Base-by-base conservation (phyloP, 352 stramenopile species). In the Phytophthora cryptogea region DNA sequence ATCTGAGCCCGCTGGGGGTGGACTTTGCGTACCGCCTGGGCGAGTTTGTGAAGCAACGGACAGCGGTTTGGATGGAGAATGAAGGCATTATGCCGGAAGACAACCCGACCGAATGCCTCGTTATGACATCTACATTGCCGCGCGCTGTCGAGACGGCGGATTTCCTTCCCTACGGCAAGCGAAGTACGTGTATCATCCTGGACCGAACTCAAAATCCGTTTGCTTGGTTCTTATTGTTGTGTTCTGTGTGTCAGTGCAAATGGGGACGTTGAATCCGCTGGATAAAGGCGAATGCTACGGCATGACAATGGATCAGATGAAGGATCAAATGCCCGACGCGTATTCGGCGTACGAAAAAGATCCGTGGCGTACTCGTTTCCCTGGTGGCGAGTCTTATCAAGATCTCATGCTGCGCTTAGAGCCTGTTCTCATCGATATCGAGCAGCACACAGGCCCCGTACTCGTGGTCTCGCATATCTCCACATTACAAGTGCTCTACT, bases 351-450 rank as follows among this genome's bases (percentile, higher is more conserved):
- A 88, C 66, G 59, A 79, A 51, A 68, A 78, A 16, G 82, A 94
- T 51, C 85, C 82, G 42, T 92, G 79, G 78, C 83, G 88, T 52
- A 91, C 85, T 41, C 82, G 85, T 11, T 94, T 94, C 52, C 89
- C 88, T 0, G 91, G 92, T 13, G 94, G 92, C 51, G 94, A 98
- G 74, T 97, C 89, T 7, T 98, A 98, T 69, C 83, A 93, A 41
- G 94, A 98, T 66, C 86, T 98, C 26, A 98, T 98, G 76, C 70
- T 96, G 59, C 87, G 94, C 14, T 69, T 98, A 20, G 82, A 96
- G 56, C 90, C 92, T 27, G 80, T 98, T 42, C 86, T 98, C 50
- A 97, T 98, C 56, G 93, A 97, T 70, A 92, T 98, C 32, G 87
- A 95, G 57, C 84, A 94, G 47, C 83, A 93, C 66, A 93, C 84